Evolutionary conservation across 345 rosid genomes (phyloP), one percentile per base, ranked within the genome.

Genomic region (Trapa bicornis): DNA sequence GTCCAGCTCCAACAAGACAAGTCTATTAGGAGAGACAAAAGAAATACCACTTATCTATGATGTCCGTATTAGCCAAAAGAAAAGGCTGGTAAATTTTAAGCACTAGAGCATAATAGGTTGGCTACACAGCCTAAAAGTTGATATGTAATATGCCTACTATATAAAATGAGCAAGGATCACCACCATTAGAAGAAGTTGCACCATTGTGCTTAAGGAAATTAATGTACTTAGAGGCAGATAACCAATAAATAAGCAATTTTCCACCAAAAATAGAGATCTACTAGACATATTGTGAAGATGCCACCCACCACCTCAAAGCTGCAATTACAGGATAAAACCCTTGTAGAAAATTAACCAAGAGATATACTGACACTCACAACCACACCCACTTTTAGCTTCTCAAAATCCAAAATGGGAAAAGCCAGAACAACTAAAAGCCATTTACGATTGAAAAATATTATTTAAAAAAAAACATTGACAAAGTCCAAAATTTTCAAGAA

Each of bases 1-100:
- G 95, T 74, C 99, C 99, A 78, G 99, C 99, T 64, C 99, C 97
- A 76, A 94, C 91, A 79, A 94, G 99, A 80, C 99, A 94, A 47
- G 99, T 94, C 98, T 93, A 48, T 47, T 72, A 73, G 7, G 68
- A 64, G 63, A 52, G 65, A 48, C 15, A 43, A 63, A 65, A 53
- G 65, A 73, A 64, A 73, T 75, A 70, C 47, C 47, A 33, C 17
- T 50, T 2, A 22, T 57, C 36, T 57, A 57, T 2, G 2, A 57
- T 9, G 36, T 10, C 6, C 14, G 11, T 22, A 22, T 57, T 5
- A 57, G 13, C 37, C 61, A 32, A 10, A 56, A 22, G n/a, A 3
- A 57, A 29, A 22, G 56, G 56, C 61, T 57, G 37, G 61, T 32
- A 37, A 29, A 57, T 22, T 14, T 56, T 32, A 22, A 4, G 61